These are phyloP conservation scores for Logfia minima DNA, from an alignment of 129 eudicot genomes.

Conservation along the genomic window DNA sequence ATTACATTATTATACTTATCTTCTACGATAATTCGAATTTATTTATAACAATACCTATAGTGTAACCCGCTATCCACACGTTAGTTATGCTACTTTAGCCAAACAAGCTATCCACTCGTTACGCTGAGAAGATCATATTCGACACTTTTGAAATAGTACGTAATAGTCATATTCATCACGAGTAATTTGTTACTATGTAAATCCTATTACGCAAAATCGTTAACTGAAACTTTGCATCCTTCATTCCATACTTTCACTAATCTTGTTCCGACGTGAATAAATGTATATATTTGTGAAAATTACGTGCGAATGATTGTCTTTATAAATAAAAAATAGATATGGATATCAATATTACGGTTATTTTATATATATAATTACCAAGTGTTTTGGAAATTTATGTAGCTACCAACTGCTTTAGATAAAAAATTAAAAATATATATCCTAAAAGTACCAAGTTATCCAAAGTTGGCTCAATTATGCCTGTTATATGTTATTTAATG, in stretches of 20 bases:
- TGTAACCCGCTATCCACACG: too few relatives aligned
- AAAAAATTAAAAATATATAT: background rate
- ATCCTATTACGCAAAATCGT: too few relatives aligned
- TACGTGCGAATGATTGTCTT: too few relatives aligned
- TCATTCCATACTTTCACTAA: too few relatives aligned
- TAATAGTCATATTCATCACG: background rate
- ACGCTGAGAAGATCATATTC: background rate
- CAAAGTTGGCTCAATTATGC: constrained; percentile 11
- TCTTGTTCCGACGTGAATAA: too few relatives aligned
- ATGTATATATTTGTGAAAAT: background rate
- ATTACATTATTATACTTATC: background rate
- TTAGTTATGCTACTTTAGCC: background rate
- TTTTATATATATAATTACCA: too few relatives aligned
- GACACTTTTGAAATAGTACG: background rate
- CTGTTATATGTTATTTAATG: background rate
- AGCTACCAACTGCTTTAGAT: background rate
- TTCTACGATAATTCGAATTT: background rate
- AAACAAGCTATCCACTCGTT: background rate
- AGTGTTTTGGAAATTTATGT: background rate
- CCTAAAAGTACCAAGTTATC: background rate
- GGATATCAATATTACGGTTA: too few relatives aligned
- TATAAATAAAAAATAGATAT: too few relatives aligned
- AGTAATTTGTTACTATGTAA: background rate
- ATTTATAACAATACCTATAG: background rate
- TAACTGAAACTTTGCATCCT: too few relatives aligned